Base-by-base conservation (phyloP, 2,329 filamentous ascomycete species). In the Didymosphaeria variabile region DNA sequence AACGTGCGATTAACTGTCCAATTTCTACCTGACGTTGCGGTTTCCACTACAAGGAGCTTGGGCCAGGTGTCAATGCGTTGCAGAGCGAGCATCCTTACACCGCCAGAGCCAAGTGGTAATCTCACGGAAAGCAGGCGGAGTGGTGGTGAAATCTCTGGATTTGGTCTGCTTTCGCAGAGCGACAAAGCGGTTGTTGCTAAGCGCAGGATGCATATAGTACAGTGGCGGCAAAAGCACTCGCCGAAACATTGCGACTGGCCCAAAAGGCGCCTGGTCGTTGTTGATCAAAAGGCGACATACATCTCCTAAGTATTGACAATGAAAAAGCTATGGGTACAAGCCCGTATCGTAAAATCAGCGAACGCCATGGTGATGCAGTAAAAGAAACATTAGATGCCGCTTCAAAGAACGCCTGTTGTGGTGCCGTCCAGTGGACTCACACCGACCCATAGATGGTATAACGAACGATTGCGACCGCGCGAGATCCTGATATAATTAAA, bases 181-280 rank as follows among this genome's bases (percentile, higher is more conserved):
- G 59, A 63, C 59, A 53, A 66, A 71, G 68, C 68, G 66, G 62
- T 53, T 17, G 23, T 57, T 66, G 72, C 71, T 61, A 66, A 59
- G 66, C 67, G 57, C 60, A 62, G 47, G 58, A 58, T 58, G 50
- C 66, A 64, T 75, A 76, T 73, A 59, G 54, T 75, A 75, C 72
- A 75, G 54, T 65, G 61, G 68, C 55, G 45, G 64, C 55, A 66
- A 68, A 59, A 40, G 26, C 60, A 60, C 40, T 63, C 58, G 36
- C 44, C 58, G 58, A 55, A 50, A 50, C 57, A 59, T 63, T 42
- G 49, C 49, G 60, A 54, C 52, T 60, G 51, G 40, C 59, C 38
- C 15, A 36, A 46, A 59, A 62, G 64, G 34, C 52, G 57, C 42
- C 31, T 21, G 54, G 63, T 59, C 61, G 15, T 59, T 47, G 40